phyloP scores from a whole-genome alignment of 192 early-diverging fungal species.

The Jimgerdemannia lactiflua region DNA sequence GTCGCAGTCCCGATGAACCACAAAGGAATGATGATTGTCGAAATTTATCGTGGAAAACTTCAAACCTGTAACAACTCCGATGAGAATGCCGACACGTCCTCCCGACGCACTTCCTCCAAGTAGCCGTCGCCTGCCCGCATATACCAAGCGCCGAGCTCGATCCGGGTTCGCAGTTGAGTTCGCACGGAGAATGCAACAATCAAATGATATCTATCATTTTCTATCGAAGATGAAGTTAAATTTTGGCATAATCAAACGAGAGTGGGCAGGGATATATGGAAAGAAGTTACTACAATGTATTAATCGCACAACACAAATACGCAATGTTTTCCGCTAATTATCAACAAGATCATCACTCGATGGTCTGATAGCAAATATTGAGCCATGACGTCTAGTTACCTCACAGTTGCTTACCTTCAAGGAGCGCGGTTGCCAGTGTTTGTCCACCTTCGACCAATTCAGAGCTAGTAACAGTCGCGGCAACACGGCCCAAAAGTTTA shows the following conservation, averaged over 20 bases:
- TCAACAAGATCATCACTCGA: too few relatives aligned
- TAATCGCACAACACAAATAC: too few relatives aligned
- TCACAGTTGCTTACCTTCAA: background rate
- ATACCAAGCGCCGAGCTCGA: background rate
- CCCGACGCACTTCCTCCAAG: background rate
- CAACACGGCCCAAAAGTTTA: background rate
- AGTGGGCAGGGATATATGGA: too few relatives aligned
- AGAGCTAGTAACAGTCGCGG: background rate
- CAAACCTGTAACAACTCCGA: background rate
- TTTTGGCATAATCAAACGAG: too few relatives aligned
- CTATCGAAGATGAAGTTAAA: background rate
- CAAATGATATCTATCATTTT: background rate
- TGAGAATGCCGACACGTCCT: background rate
- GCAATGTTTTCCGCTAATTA: too few relatives aligned
- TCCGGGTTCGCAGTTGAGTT: slow-evolving; percentile 2
- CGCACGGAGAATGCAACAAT: slow-evolving; percentile 5
- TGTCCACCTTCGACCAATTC: background rate
- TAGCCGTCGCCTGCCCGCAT: background rate
- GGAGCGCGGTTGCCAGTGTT: background rate
- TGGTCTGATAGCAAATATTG: too few relatives aligned
- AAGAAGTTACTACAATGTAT: too few relatives aligned
- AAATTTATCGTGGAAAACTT: background rate
- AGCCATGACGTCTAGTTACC: background rate
- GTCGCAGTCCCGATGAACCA: too few relatives aligned
- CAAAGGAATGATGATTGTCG: too few relatives aligned